Conservation (phyloP, 148 eudicot genomes). For the Rhododendron simsii region DNA sequence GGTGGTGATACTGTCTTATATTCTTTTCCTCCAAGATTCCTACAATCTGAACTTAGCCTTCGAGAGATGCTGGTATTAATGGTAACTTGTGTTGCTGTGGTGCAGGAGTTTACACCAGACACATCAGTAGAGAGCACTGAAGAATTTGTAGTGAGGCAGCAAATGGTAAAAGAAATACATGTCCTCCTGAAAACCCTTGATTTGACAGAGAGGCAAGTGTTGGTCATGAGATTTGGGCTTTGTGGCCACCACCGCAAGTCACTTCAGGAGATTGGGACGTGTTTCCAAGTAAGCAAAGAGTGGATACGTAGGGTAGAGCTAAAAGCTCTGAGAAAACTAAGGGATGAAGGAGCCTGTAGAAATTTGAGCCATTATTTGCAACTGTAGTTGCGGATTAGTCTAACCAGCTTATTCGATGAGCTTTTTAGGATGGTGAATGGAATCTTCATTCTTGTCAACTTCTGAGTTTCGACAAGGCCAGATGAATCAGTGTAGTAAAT, state of each 20-base stretch:
- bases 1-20: neutral
- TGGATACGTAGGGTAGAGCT: conserved; percentile 74
- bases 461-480: neutral
- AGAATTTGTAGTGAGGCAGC: conserved; percentile 46
- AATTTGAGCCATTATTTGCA: conserved; percentile 50
- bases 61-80: neutral
- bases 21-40: neutral
- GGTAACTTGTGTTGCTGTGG: neutral
- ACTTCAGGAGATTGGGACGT: conserved; percentile 70
- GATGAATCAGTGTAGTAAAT: neutral
- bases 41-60: neutral
- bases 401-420: neutral
- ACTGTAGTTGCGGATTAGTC: conserved; percentile 25
- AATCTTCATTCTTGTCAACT: neutral
- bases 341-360: conserved; percentile 33
- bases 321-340: conserved; percentile 56
- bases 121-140: conserved; percentile 48
- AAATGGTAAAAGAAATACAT: conserved; percentile 48
- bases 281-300: conserved; percentile 71
- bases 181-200: conserved; percentile 45
- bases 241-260: conserved; percentile 55
- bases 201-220: conserved; percentile 53
- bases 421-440: neutral
- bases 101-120: conserved; percentile 70
- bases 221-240: conserved; percentile 65